A percentile compares a stretch with the other conserved stretches of the same genome.
Conservation (phyloP, 768 basidiomycete species). For the Podaxis sp. region DNA sequence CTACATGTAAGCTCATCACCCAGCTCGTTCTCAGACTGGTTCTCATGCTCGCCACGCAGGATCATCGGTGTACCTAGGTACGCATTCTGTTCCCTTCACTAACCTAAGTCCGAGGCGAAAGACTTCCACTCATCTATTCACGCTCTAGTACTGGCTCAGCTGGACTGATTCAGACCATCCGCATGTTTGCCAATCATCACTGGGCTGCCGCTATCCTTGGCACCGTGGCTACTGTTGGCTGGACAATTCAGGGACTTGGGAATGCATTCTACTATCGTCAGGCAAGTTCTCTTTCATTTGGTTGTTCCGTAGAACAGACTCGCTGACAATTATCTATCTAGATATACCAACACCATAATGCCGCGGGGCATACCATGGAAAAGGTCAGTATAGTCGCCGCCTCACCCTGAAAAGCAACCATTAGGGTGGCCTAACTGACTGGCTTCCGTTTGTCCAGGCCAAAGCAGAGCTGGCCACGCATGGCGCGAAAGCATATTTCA, state of each 20-base stretch:
- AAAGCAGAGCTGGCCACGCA: slow-evolving; percentile 80
- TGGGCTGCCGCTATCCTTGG: slow-evolving; percentile 83
- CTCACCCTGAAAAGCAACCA: neutral
- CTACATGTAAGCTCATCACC: slow-evolving; percentile 69
- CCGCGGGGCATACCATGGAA: slow-evolving; percentile 85
- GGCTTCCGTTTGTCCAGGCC: slow-evolving; percentile 46
- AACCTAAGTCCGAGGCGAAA: slow-evolving; percentile 34
- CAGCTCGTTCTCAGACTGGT: slow-evolving; percentile 23
- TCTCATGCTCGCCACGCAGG: slow-evolving; percentile 48
- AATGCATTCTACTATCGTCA: slow-evolving; percentile 77
- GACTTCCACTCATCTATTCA: slow-evolving; percentile 18
- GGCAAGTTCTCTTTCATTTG: slow-evolving; percentile 38
- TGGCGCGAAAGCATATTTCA: slow-evolving; percentile 88
- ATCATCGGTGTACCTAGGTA: slow-evolving; percentile 91
- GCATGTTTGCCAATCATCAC: slow-evolving; percentile 66
- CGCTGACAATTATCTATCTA: slow-evolving; percentile 14
- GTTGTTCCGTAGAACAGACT: slow-evolving; percentile 6
- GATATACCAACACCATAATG: slow-evolving; percentile 49
- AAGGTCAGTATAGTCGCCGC: slow-evolving; percentile 49
- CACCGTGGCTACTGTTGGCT: slow-evolving; percentile 78
- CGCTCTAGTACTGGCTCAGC: slow-evolving; percentile 82
- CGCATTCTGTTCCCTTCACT: slow-evolving; percentile 14
- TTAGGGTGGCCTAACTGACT: slow-evolving; percentile 11
- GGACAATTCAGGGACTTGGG: slow-evolving; percentile 85
- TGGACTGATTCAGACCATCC: slow-evolving; percentile 90